Conservation (phyloP, 1,284 basidiomycete species). For the Schizopora paradoxa region DNA sequence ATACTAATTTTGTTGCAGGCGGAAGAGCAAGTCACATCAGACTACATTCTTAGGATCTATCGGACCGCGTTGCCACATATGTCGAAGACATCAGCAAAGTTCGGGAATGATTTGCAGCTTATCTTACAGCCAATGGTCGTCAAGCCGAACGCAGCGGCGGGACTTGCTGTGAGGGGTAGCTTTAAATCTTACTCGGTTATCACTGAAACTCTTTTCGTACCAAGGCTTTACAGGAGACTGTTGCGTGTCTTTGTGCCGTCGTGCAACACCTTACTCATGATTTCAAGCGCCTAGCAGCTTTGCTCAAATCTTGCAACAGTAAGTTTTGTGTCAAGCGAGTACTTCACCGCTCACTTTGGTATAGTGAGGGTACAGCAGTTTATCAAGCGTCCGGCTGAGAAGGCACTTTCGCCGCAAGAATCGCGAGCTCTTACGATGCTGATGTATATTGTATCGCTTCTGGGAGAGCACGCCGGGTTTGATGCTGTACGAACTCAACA, state of each 20-base stretch:
- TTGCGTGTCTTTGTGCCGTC: conserved; percentile 87
- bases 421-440: conserved; percentile 51
- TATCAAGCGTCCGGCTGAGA: conserved; percentile 33
- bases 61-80: conserved; percentile 78
- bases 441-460: conserved; percentile 76
- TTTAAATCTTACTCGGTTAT: background rate
- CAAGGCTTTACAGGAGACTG: conserved; percentile 81
- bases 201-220: conserved; percentile 7
- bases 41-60: conserved; percentile 87
- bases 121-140: conserved; percentile 84
- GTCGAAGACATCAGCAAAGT: conserved; percentile 82
- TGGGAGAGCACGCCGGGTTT: conserved; percentile 87
- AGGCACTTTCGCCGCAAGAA: conserved; percentile 33
- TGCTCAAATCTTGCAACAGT: conserved; percentile 83
- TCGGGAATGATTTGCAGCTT: conserved; percentile 79
- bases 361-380: conserved; percentile 56
- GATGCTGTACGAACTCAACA: conserved; percentile 66
- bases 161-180: conserved; percentile 46
- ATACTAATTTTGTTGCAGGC: conserved; percentile 42
- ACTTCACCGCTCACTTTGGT: background rate
- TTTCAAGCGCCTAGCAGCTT: conserved; percentile 66
- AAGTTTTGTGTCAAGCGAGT: conserved; percentile 21
- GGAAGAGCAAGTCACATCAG: conserved; percentile 79
- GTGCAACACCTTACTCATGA: conserved; percentile 85
- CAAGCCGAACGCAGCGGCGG: conserved; percentile 66